Evolutionary conservation across 176 grass and related monocot genomes (phyloP).

Genomic region (Puya raimondii): DNA sequence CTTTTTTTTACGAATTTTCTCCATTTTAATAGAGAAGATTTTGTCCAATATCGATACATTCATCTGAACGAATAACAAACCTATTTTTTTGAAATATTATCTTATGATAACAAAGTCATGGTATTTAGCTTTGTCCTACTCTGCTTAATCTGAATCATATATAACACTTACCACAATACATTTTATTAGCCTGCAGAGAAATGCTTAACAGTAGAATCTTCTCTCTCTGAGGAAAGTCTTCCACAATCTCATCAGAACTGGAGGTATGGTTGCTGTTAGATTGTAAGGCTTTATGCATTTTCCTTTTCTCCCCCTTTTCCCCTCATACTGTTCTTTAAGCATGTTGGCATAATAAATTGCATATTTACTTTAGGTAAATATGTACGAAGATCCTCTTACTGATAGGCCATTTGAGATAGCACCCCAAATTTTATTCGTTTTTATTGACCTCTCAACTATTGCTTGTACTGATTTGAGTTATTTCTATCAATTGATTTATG

Average conservation of each 20-base stretch:
- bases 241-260: conserved; percentile 20
- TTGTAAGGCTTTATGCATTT: neutral
- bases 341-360: too few species aligned
- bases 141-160: neutral
- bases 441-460: neutral
- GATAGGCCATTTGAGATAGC: neutral
- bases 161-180: neutral
- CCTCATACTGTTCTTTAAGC: too few species aligned
- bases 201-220: conserved; percentile 14
- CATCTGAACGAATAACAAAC: neutral
- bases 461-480: neutral
- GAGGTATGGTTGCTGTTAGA: conserved; percentile 21
- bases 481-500: too few species aligned
- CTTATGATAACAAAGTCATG: neutral
- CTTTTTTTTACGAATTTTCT: neutral
- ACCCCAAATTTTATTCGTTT: neutral
- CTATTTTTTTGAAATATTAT: neutral
- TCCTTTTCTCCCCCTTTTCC: neutral
- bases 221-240: conserved; percentile 17
- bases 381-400: too few species aligned
- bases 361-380: too few species aligned
- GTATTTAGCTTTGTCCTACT: neutral
- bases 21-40: neutral
- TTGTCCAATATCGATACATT: neutral
- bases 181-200: neutral